These are phyloP conservation scores for Fusarium succisae DNA, from an alignment of 2,329 filamentous ascomycete species.

Conservation along the genomic window DNA sequence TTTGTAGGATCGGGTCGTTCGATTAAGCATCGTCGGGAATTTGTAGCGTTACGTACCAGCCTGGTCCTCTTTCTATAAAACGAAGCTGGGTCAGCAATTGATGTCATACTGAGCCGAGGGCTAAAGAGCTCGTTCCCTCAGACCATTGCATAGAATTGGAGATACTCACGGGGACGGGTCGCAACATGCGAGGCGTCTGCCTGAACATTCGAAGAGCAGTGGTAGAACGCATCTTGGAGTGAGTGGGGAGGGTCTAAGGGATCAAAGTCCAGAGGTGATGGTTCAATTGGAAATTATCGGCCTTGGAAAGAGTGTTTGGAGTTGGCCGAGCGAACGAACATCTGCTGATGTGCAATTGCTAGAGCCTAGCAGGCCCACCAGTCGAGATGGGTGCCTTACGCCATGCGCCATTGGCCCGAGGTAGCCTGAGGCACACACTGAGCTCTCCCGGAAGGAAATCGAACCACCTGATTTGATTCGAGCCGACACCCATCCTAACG, in stretches of 20 bases:
- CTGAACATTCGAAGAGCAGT: constrained; percentile 73
- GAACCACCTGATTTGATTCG: constrained; percentile 58
- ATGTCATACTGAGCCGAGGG: constrained; percentile 34
- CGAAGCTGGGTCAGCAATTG: constrained; percentile 38
- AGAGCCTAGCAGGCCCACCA: constrained; percentile 43
- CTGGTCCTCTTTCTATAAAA: constrained; percentile 70
- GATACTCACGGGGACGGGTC: constrained; percentile 73
- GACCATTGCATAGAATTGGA: constrained; percentile 19
- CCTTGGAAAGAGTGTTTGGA: constrained; percentile 44
- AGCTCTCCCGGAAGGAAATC: constrained; percentile 44
- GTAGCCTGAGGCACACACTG: constrained; percentile 53
- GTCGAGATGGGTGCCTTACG: constrained; percentile 47
- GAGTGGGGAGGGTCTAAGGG: constrained; percentile 44
- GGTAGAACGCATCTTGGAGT: constrained; percentile 71
- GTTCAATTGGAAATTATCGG: constrained; percentile 48
- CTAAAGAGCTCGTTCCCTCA: constrained; percentile 35
- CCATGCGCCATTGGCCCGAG: constrained; percentile 48
- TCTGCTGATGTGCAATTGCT: constrained; percentile 50
- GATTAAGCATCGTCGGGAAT: constrained; percentile 16
- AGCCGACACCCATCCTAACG: constrained; percentile 41
- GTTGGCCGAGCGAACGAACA: constrained; percentile 48
- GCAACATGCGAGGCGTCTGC: constrained; percentile 72
- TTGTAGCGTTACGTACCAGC: constrained; percentile 63
- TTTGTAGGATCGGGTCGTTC: constrained; percentile 20
- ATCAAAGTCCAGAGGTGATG: constrained; percentile 42